Conservation (phyloP, 108 stramenopile species). For the Skeletonema costatum region DNA sequence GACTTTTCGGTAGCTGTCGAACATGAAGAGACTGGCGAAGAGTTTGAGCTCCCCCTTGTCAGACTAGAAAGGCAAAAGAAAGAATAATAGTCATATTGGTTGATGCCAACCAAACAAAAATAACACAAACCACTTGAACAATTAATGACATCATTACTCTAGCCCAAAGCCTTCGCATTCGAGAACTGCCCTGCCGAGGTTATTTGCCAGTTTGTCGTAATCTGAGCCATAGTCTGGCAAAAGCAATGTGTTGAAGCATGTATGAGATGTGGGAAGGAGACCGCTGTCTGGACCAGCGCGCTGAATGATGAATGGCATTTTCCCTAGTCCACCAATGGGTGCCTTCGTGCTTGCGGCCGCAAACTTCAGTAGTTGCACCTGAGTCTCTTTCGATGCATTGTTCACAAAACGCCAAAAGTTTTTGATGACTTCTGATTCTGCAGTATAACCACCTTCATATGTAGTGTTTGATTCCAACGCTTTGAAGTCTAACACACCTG, state of each 20-base stretch:
- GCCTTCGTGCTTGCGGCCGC: constrained; percentile 85
- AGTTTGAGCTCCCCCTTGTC: constrained; percentile 72
- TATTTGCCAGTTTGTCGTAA: constrained; percentile 59
- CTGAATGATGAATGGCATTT: constrained; percentile 88
- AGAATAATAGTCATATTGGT: background rate
- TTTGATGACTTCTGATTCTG: constrained; percentile 57
- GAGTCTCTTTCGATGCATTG: constrained; percentile 46
- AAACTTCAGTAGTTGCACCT: constrained; percentile 89
- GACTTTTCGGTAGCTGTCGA: constrained; percentile 77
- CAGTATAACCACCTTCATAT: constrained; percentile 84
- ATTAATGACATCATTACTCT: constrained; percentile 25
- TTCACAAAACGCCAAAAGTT: constrained; percentile 85
- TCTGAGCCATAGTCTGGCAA: constrained; percentile 71
- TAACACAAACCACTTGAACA: background rate
- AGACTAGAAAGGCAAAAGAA: constrained; percentile 25
- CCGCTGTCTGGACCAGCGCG: constrained; percentile 88
- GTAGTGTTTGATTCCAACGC: constrained; percentile 69
- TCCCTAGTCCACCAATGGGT: constrained; percentile 91
- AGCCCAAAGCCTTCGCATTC: constrained; percentile 88
- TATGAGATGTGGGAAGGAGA: constrained; percentile 89
- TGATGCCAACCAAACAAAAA: too few relatives aligned
- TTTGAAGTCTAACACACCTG: constrained; percentile 83
- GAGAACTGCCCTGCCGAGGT: constrained; percentile 65
- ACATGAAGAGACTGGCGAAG: constrained; percentile 73
- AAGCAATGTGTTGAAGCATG: constrained; percentile 91